Base-by-base conservation (phyloP, 441 rosid species). In the Gossypium gossypioides region DNA sequence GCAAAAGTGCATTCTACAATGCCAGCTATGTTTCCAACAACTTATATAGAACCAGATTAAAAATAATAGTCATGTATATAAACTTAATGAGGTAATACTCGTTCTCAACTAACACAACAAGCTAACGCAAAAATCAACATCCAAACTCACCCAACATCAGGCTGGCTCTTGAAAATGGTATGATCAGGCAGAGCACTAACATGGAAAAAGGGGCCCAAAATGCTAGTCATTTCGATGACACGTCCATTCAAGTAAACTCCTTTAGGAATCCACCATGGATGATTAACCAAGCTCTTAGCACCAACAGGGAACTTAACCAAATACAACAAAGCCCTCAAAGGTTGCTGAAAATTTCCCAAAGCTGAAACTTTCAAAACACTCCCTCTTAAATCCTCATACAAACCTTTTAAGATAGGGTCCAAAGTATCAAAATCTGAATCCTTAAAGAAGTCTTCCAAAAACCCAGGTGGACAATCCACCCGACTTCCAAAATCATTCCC, bases 231-330 rank as follows among this genome's bases (percentile, higher is more conserved):
- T 84, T 96, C 99, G 34, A 90, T 91, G 52, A 85, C 98, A 63
- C 98, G 84, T 22, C 99, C 99, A 72, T 92, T 92, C 89, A 90
- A 77, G 78, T 91, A 96, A 48, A 83, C 83, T 27, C 95, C 97
- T n/a, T 86, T 87, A 2, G 99, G 99, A 76, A 92, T 87, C 98
- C 98, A 96, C 99, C 99, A 92, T 1, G 79, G 85, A 80, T 92
- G 96, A 80, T 80, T 87, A 71, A 96, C 97, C 72, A 96, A 83
- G 21, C 97, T 78, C 85, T 82, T 91, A 7, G 96, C 98, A 13
- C 97, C 93, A 12, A 78, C 84, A 0, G 96, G 93, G 75, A 86
- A 89, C 71, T 83, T 80, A 74, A 91, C 84, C 77, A 96, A 86
- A 81, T 80, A 88, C 88, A 80, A 74, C 82, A 96, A 78, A 16